Evolutionary conservation across 2,329 filamentous ascomycete species (phyloP), one percentile per base, ranked within the genome.

Genomic region (Cladosporium sp.): DNA sequence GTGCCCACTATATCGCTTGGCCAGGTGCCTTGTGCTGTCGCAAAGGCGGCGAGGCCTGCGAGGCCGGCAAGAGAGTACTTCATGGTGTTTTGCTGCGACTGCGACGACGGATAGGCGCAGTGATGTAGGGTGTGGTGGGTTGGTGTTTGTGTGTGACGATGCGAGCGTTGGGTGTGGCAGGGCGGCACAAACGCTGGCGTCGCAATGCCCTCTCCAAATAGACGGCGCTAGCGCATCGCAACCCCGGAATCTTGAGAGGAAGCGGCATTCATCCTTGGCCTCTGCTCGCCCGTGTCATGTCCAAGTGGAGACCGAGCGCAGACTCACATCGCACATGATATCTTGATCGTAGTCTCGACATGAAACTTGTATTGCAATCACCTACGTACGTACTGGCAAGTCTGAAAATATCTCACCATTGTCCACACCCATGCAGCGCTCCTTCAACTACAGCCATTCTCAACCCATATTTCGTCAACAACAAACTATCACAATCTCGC

Each of bases 1-100:
- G 89, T 92, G 66, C 89, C 89, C n/a, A 87, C 83, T 36, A 91
- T 78, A 68, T 84, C 80, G 44, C 60, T 59, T 24, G 74, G 73
- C 52, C 67, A 72, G 51, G 69, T 49, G 36, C 36, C 66, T 55
- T 71, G 68, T 7, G 71, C 68, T 38, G 67, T 51, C 41, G 72
- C 65, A 51, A 71, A 59, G 32, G 68, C 61, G 60, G 69, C 61
- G 66, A 74, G 65, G 65, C 68, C 58, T n/a, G 66, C 64, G 24
- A 74, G 67, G 61, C 67, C 67, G 57, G 74, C 73, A 57, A 76
- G 71, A 57, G 71, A 69, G 70, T 70, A 64, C 68, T 75, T 72
- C 73, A 76, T 76, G 15, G 41, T 68, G 51, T 55, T 55, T 12
- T 34, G 18, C 3, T 21, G 65, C 59, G 41, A 47, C 41, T 34